phyloP scores from a whole-genome alignment of 768 basidiomycete species.

The Phlegmacium glaucopus region DNA sequence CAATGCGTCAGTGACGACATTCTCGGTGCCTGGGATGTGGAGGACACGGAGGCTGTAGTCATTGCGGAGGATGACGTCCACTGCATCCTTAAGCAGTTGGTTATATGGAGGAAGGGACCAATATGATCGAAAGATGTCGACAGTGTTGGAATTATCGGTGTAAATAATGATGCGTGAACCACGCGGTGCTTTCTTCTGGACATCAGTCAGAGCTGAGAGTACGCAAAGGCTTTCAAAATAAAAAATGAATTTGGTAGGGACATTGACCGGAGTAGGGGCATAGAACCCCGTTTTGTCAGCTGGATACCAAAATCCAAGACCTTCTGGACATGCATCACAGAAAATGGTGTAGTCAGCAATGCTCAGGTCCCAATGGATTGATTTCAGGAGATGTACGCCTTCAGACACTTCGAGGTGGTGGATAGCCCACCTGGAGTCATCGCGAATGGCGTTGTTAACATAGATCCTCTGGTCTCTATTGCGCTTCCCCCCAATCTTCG shows the following conservation, averaged over 20 bases:
- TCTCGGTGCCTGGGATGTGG: no score
- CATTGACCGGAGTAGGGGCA: not conserved
- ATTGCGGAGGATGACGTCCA: no score
- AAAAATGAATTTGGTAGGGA: slow-evolving; percentile 11
- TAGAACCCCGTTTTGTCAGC: slow-evolving; percentile 10
- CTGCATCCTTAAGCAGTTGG: no score
- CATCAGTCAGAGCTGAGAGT: not conserved
- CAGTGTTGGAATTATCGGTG: no score
- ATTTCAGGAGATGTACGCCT: slow-evolving; percentile 19
- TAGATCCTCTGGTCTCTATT: slow-evolving; percentile 8
- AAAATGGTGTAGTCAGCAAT: slow-evolving; percentile 8
- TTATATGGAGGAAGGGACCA: no score
- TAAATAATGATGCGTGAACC: no score
- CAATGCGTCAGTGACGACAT: no score
- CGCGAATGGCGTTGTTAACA: slow-evolving; percentile 19
- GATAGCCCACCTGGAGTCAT: slow-evolving; percentile 28
- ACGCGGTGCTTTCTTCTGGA: no score
- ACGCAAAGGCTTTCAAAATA: slow-evolving; percentile 21
- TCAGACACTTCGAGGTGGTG: slow-evolving; percentile 9
- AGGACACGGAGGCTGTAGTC: no score
- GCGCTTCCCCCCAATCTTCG: not conserved
- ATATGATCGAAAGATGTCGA: no score
- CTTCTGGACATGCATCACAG: slow-evolving; percentile 18
- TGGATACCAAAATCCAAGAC: slow-evolving; percentile 23
- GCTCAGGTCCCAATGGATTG: slow-evolving; percentile 6